A percentile compares a stretch with the other conserved stretches of the same genome.
phyloP scores from a whole-genome alignment of 805 yeast species.

The Naumovozyma baii region DNA sequence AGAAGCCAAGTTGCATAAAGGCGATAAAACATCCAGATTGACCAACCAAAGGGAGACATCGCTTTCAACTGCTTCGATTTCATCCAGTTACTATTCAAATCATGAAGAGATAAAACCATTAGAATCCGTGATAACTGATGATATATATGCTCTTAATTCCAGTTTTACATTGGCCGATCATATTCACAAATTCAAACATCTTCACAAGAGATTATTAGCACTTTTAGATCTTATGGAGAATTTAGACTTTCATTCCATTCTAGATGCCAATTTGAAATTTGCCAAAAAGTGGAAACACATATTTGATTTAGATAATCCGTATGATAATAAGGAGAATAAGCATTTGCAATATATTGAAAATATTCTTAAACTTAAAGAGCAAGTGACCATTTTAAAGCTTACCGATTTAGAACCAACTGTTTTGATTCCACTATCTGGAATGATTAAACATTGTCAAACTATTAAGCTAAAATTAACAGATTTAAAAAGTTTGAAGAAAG shows the following conservation, averaged over 20 bases:
- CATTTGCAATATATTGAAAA: slow-evolving; percentile 23
- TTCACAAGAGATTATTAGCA: slow-evolving; percentile 11
- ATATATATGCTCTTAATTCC: background rate
- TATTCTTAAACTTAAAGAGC: slow-evolving; percentile 21
- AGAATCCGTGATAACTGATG: background rate
- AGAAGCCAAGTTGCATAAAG: background rate
- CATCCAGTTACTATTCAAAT: slow-evolving; percentile 7
- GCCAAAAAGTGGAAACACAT: slow-evolving; percentile 25
- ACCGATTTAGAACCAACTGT: slow-evolving; percentile 22
- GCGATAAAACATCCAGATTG: background rate
- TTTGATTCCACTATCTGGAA: slow-evolving; percentile 21
- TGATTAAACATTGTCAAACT: slow-evolving; percentile 18
- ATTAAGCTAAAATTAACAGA: slow-evolving; percentile 24
- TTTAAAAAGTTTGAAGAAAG: slow-evolving; percentile 27
- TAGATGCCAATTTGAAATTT: slow-evolving; percentile 13
- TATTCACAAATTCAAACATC: slow-evolving; percentile 15
- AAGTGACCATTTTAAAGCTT: slow-evolving; percentile 20
- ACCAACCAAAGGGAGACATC: background rate
- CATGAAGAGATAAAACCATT: background rate
- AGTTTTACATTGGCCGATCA: slow-evolving; percentile 14
- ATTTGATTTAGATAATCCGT: slow-evolving; percentile 18
- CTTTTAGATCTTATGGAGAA: slow-evolving; percentile 16
- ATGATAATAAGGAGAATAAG: slow-evolving; percentile 9
- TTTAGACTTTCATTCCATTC: slow-evolving; percentile 12
- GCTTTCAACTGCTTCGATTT: background rate